A percentile compares a stretch with the other conserved stretches of the same genome.
Conservation (phyloP, 805 yeast genomes). For the Kodamaea neixiangensis region DNA sequence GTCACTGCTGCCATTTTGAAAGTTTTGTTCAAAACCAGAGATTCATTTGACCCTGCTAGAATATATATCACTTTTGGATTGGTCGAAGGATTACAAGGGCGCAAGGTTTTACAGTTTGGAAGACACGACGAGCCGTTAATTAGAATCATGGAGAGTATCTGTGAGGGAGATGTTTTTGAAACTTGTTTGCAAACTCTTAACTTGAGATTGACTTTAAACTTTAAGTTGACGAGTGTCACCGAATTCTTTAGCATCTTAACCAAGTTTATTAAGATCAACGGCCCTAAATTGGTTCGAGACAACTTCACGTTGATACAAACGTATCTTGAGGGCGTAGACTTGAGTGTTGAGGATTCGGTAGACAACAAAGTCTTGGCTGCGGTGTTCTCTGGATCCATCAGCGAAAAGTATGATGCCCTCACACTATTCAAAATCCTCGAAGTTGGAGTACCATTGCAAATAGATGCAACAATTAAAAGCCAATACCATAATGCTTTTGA, state of each 20-base stretch:
- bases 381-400: neutral
- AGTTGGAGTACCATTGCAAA: constrained; percentile 12
- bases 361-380: constrained; percentile 9
- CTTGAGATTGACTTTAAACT: constrained; percentile 45
- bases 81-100: constrained; percentile 47
- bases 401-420: neutral
- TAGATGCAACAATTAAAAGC: neutral
- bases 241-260: constrained; percentile 30
- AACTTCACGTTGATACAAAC: constrained; percentile 17
- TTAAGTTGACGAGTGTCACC: constrained; percentile 23
- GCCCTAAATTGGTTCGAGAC: constrained; percentile 23
- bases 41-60: constrained; percentile 70
- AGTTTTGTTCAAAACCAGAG: constrained; percentile 48
- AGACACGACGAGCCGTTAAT: constrained; percentile 26
- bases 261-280: constrained; percentile 44
- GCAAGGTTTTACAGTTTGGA: constrained; percentile 26
- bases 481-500: neutral
- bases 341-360: neutral
- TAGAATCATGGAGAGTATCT: constrained; percentile 32
- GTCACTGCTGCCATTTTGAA: constrained; percentile 36
- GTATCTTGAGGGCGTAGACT: constrained; percentile 14
- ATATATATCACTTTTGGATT: constrained; percentile 61
- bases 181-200: constrained; percentile 52
- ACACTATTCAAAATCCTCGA: constrained; percentile 14
- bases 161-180: constrained; percentile 58